Percentiles rank a stretch among this genome's conserved stretches.
These are phyloP conservation scores for Myochromella boudieri DNA, from an alignment of 768 basidiomycete genomes.

Conservation along the genomic window DNA sequence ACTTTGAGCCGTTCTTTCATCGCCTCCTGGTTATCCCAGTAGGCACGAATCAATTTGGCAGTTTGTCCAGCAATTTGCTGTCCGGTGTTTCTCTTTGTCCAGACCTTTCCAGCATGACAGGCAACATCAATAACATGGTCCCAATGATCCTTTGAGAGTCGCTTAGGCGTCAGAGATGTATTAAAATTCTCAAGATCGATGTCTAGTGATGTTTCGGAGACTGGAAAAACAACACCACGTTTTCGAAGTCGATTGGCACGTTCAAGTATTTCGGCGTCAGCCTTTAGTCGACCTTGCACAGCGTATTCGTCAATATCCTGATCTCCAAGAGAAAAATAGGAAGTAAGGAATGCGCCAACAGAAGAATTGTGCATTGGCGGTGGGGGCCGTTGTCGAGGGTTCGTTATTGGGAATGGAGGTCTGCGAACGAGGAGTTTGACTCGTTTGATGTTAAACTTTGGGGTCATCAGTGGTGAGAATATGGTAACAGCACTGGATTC, in stretches of 20 bases:
- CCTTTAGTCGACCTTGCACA: slow-evolving; percentile 19
- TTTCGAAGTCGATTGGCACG: slow-evolving; percentile 32
- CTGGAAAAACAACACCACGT: slow-evolving; percentile 40
- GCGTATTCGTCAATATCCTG: slow-evolving; percentile 42
- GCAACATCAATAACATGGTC: slow-evolving; percentile 54
- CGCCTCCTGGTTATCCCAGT: slow-evolving; percentile 72
- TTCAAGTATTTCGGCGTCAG: slow-evolving; percentile 35
- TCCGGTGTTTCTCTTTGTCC: slow-evolving; percentile 30
- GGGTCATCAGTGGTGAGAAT: slow-evolving; percentile 16
- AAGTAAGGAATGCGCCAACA: slow-evolving; percentile 54
- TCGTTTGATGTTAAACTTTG: slow-evolving; percentile 52
- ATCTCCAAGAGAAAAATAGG: slow-evolving; percentile 57
- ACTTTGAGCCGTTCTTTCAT: slow-evolving; percentile 58
- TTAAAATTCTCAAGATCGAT: slow-evolving; percentile 22
- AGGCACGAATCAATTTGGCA: slow-evolving; percentile 62
- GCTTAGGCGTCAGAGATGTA: slow-evolving; percentile 28
- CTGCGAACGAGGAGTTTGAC: slow-evolving; percentile 66
- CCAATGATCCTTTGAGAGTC: slow-evolving; percentile 52
- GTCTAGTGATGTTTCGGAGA: slow-evolving; percentile 32
- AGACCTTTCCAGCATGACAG: slow-evolving; percentile 23
- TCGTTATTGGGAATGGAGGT: slow-evolving; percentile 59
- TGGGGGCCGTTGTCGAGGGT: slow-evolving; percentile 67
- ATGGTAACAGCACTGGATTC: slow-evolving; percentile 3
- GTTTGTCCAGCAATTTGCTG: slow-evolving; percentile 51
- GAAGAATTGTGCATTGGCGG: slow-evolving; percentile 52